A percentile compares a stretch with the other conserved stretches of the same genome.
These are phyloP conservation scores for Emericellopsis atlantica DNA, from an alignment of 2,329 filamentous ascomycete genomes.

Conservation along the genomic window DNA sequence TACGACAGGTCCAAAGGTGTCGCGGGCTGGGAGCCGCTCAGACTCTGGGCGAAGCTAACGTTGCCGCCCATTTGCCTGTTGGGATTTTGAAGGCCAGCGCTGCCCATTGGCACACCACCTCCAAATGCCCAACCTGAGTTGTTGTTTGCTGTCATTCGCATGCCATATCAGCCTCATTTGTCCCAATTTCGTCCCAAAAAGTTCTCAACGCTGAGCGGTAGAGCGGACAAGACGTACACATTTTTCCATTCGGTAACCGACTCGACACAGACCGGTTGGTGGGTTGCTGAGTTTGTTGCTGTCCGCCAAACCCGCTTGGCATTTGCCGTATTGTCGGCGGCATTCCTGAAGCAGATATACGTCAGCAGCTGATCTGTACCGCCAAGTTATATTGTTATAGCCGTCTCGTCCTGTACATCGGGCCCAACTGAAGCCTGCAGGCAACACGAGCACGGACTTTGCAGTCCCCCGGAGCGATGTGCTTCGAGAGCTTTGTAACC, in stretches of 20 bases:
- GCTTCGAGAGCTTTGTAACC: no score
- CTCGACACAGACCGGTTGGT: slow-evolving; percentile 34
- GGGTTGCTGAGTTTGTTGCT: slow-evolving; percentile 8
- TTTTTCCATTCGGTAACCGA: slow-evolving; percentile 52
- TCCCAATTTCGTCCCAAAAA: neutral
- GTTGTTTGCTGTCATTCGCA: slow-evolving; percentile 27
- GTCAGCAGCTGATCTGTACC: slow-evolving; percentile 1
- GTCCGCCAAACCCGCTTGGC: slow-evolving; percentile 45
- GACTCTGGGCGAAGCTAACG: slow-evolving; percentile 54
- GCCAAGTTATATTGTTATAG: no score
- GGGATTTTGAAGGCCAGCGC: slow-evolving; percentile 38
- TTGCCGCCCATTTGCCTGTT: slow-evolving; percentile 43
- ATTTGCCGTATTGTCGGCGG: slow-evolving; percentile 51
- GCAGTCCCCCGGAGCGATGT: no score
- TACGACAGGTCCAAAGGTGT: slow-evolving; percentile 54
- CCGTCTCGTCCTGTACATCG: no score
- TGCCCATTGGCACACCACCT: slow-evolving; percentile 47
- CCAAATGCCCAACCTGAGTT: slow-evolving; percentile 50
- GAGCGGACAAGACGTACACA: slow-evolving; percentile 32
- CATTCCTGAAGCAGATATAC: slow-evolving; percentile 28
- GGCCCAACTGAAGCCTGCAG: no score
- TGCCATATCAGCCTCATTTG: neutral
- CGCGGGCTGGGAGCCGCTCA: slow-evolving; percentile 48
- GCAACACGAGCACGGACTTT: no score
- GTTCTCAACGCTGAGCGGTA: neutral